These are phyloP conservation scores for Calonectria pseudoreteaudii DNA, from an alignment of 2,329 filamentous ascomycete species.

Conservation along the genomic window DNA sequence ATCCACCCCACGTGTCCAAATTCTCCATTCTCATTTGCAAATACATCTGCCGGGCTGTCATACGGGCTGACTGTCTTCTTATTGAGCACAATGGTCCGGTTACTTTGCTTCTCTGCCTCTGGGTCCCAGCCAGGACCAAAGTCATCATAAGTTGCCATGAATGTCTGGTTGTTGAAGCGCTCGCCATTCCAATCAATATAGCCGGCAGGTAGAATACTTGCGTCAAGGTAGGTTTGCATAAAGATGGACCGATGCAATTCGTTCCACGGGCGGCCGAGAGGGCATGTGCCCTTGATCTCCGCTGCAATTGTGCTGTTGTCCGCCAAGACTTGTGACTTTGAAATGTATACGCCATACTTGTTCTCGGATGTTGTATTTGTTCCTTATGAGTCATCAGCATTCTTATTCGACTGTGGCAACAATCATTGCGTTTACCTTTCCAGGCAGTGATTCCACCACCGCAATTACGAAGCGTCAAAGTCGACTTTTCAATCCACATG, in stretches of 20 bases:
- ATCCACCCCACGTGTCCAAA: slow-evolving; percentile 14
- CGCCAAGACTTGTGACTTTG: slow-evolving; percentile 63
- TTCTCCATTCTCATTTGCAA: background rate
- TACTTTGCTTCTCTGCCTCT: slow-evolving; percentile 11
- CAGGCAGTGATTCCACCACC: slow-evolving; percentile 77
- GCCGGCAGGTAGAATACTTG: slow-evolving; percentile 53
- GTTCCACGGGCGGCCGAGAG: slow-evolving; percentile 74
- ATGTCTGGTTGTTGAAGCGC: slow-evolving; percentile 19
- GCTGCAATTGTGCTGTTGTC: slow-evolving; percentile 62
- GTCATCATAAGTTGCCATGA: slow-evolving; percentile 19
- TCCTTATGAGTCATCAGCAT: slow-evolving; percentile 25
- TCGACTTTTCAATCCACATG: slow-evolving; percentile 67
- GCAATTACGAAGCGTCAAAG: slow-evolving; percentile 68
- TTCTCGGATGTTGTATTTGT: slow-evolving; percentile 74
- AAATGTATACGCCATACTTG: slow-evolving; percentile 75
- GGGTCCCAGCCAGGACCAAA: slow-evolving; percentile 19
- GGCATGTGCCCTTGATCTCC: slow-evolving; percentile 57
- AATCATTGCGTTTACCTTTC: slow-evolving; percentile 55
- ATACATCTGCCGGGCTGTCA: slow-evolving; percentile 11
- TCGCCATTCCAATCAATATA: slow-evolving; percentile 25
- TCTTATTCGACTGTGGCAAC: rapidly evolving
- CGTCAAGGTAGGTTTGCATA: slow-evolving; percentile 65
- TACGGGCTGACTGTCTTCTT: slow-evolving; percentile 4
- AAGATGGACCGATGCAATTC: slow-evolving; percentile 68
- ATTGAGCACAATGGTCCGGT: slow-evolving; percentile 9